Conservation (phyloP, 495 filamentous ascomycete genomes). For the Lasiosphaeria miniovina region DNA sequence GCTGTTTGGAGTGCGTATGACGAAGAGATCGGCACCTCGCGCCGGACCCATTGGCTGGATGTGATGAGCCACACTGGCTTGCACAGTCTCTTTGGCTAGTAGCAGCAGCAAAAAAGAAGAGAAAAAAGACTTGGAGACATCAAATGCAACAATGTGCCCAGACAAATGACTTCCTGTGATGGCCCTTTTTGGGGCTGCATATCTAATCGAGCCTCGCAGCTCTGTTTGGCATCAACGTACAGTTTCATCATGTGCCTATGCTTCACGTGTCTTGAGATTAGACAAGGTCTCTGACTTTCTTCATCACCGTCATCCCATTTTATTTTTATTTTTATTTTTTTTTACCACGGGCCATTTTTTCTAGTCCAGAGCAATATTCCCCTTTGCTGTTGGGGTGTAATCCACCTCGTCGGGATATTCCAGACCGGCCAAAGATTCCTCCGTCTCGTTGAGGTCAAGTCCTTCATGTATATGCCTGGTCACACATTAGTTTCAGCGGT, state of each 20-base stretch:
- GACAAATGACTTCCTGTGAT: neutral
- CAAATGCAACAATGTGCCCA: neutral
- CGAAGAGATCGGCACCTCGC: constrained; percentile 25
- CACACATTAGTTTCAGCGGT: constrained; percentile 10
- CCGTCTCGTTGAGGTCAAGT: constrained; percentile 27
- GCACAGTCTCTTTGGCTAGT: constrained; percentile 33
- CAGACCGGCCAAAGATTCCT: constrained; percentile 21
- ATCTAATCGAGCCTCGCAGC: constrained; percentile 1
- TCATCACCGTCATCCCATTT: neutral
- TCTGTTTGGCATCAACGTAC: neutral
- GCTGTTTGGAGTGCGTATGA: constrained; percentile 35
- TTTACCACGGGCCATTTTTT: neutral
- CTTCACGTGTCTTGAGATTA: too few relatives aligned
- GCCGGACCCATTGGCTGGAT: constrained; percentile 35
- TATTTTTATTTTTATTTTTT: neutral
- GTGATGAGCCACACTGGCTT: constrained; percentile 33
- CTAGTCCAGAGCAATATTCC: constrained; percentile 21
- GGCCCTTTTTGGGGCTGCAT: neutral
- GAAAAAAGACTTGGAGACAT: neutral
- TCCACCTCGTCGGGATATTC: constrained; percentile 27
- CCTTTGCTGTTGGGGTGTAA: constrained; percentile 23
- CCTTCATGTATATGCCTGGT: constrained; percentile 27
- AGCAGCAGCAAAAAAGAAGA: neutral
- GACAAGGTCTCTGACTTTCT: neutral
- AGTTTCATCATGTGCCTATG: too few relatives aligned